Evolutionary conservation across 2,329 filamentous ascomycete genomes (phyloP), one percentile per base, ranked within the genome.

Genomic region (Lachnellula hyalina): DNA sequence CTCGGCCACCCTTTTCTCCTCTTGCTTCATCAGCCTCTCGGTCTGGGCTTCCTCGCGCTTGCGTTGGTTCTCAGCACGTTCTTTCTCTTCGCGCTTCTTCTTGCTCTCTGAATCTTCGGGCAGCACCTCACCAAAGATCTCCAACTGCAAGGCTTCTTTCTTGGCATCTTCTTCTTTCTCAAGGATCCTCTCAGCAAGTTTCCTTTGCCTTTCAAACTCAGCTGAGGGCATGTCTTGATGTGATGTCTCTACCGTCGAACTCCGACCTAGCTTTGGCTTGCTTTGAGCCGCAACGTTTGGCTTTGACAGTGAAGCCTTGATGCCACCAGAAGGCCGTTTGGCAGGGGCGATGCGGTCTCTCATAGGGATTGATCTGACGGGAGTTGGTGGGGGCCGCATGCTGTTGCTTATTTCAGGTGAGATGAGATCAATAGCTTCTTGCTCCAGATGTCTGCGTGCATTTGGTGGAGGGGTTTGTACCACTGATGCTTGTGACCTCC

Each of bases 181-280:
- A 5, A 64, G 44, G 9, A 66, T 64, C 1, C 38, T 34, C 11
- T 60, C 49, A 4, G 64, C 62, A 14, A 57, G 55, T 19, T 48
- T 32, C 36, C 41, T 55, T 36, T 64, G 62, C 32, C 56, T 45
- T 4, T 45, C 28, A 11, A 52, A 9, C 21, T 53, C 32, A 28
- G 51, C 40, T 32, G 54, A 42, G 17, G 19, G n/a, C 19, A 23
- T n/a, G 44, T 61, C 8, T 48, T 44, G 42, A 14, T 14, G 36
- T 48, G 9, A 52, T 45, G 49, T 21, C 44, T 34, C 46, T 52
- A 90, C 21, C 71, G 84, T 0, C 76, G 89, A 34, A 82, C 82
- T 54, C 72, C 85, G 23, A 89, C 90, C 68, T 88, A 83, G 81
- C 84, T 2, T 73, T 90, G 45, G 84, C 85, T 44, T 44, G 41